phyloP scores from a whole-genome alignment of 2,329 filamentous ascomycete genomes.

The Hysterium pulicare region DNA sequence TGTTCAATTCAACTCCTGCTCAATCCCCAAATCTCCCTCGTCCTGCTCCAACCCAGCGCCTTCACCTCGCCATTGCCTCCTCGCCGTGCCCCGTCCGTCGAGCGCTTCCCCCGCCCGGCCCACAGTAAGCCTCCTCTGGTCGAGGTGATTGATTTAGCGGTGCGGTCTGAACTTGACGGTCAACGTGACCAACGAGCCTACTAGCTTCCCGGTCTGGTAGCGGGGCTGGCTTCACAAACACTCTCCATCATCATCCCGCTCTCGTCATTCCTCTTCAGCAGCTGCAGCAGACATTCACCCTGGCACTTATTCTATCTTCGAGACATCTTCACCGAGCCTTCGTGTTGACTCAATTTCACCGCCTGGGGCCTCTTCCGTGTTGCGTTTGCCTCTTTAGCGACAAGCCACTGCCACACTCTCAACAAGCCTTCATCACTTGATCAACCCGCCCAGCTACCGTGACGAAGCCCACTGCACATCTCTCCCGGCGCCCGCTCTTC shows the following conservation, averaged over 20 bases:
- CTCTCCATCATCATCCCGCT: constrained; percentile 8
- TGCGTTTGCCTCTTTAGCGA: constrained; percentile 10
- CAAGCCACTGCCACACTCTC: constrained; percentile 12
- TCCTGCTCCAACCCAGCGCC: too few relatives aligned
- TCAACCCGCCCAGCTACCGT: constrained; percentile 11
- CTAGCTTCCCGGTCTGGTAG: constrained; percentile 6
- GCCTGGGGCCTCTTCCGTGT: background rate
- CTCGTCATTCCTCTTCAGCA: constrained; percentile 18
- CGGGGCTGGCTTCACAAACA: constrained; percentile 2
- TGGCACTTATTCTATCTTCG: constrained; percentile 11
- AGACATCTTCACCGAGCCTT: constrained; percentile 4
- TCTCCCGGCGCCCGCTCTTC: constrained; percentile 11
- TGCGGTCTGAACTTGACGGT: too few relatives aligned
- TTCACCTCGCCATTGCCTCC: too few relatives aligned
- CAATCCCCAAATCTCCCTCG: too few relatives aligned
- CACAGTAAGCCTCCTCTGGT: too few relatives aligned
- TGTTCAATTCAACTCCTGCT: too few relatives aligned
- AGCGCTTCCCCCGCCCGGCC: too few relatives aligned
- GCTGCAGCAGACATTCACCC: constrained; percentile 15
- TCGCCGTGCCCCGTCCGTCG: too few relatives aligned
- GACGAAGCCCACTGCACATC: constrained; percentile 11
- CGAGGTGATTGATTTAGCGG: too few relatives aligned
- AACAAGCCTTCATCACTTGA: constrained; percentile 14
- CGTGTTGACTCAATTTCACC: background rate
- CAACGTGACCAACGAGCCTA: constrained; percentile 1